These are phyloP conservation scores for Rhizopogon rudus DNA, from an alignment of 768 basidiomycete species.

Conservation along the genomic window DNA sequence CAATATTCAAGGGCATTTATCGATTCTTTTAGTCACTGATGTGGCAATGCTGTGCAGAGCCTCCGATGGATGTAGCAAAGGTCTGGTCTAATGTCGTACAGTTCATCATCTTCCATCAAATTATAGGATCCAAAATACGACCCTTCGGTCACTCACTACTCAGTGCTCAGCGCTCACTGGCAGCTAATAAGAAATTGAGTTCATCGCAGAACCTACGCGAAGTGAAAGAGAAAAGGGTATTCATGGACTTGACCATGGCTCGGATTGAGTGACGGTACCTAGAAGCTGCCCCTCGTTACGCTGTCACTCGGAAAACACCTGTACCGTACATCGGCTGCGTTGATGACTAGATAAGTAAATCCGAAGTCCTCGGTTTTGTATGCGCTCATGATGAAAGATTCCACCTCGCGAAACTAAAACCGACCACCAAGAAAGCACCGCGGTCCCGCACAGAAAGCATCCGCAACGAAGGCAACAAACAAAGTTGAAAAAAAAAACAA, in stretches of 20 bases:
- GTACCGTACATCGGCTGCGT: neutral
- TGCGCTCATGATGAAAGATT: neutral
- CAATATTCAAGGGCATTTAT: conserved; percentile 1
- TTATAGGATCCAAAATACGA: neutral
- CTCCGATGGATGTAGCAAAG: neutral
- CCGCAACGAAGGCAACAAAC: no score
- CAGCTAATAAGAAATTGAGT: conserved; percentile 1
- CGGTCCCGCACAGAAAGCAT: no score
- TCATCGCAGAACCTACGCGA: neutral
- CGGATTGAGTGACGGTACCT: neutral
- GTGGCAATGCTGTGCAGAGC: neutral
- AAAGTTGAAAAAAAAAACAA: no score
- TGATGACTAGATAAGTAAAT: neutral
- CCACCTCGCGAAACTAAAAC: neutral
- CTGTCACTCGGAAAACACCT: neutral
- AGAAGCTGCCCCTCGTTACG: neutral
- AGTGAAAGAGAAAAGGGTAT: neutral
- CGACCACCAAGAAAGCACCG: no score
- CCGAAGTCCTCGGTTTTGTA: conserved; percentile 1
- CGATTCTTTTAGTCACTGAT: neutral
- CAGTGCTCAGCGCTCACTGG: no score
- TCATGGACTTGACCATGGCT: neutral
- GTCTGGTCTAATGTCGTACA: neutral
- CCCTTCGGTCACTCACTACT: neutral
- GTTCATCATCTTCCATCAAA: neutral